phyloP scores from a whole-genome alignment of 106 monocot genomes.

The Phalaenopsis equestris region DNA sequence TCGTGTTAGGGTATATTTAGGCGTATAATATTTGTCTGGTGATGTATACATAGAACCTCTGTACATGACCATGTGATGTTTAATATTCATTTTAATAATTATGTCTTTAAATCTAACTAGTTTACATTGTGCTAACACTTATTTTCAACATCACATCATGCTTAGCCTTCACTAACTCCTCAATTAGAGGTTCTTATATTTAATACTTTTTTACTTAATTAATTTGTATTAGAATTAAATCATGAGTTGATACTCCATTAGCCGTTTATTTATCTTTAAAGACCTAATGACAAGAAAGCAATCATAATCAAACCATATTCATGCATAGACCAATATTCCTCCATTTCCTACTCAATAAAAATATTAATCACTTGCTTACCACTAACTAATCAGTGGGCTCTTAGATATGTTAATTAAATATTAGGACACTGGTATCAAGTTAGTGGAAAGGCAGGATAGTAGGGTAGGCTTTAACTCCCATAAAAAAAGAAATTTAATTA shows the following conservation, averaged over 20 bases:
- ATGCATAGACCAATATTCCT: not conserved
- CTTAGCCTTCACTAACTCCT: not conserved
- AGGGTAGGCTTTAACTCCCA: not conserved
- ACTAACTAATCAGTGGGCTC: not conserved
- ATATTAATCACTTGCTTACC: not conserved
- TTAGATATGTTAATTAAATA: not conserved
- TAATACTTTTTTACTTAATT: not conserved
- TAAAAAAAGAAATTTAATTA: too few relatives aligned
- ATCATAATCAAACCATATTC: not conserved
- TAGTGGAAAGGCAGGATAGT: not conserved
- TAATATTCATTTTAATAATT: too few relatives aligned
- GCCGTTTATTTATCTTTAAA: not conserved
- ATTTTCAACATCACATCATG: too few relatives aligned
- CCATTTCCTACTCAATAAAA: not conserved
- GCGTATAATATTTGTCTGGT: too few relatives aligned
- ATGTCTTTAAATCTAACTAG: too few relatives aligned
- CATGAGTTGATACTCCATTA: not conserved
- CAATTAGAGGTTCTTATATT: not conserved
- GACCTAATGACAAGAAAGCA: not conserved
- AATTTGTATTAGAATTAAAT: not conserved
- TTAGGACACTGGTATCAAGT: not conserved
- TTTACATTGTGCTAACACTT: too few relatives aligned
- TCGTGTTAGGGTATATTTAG: too few relatives aligned
- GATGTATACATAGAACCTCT: too few relatives aligned
- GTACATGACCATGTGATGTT: too few relatives aligned